phyloP scores from a whole-genome alignment of 2,329 filamentous ascomycete species.

The Xylariales sp. region DNA sequence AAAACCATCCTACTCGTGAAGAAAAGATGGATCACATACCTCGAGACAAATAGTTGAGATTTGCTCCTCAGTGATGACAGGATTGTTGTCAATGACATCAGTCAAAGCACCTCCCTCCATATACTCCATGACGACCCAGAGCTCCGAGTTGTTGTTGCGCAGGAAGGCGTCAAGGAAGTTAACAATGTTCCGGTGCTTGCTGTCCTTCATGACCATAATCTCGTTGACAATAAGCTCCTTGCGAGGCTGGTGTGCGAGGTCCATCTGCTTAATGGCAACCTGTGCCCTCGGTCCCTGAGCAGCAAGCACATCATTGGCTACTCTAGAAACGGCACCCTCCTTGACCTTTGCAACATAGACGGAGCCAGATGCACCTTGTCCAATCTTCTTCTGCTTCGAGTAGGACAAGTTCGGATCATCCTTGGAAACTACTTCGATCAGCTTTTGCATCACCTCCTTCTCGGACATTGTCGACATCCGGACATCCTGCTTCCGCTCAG shows the following conservation, averaged over 20 bases:
- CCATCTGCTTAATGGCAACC: slow-evolving; percentile 99
- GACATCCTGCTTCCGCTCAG: slow-evolving; percentile 82
- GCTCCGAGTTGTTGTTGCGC: slow-evolving; percentile 86
- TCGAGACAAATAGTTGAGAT: slow-evolving; percentile 96
- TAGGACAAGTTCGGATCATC: slow-evolving; percentile 93
- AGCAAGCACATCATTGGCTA: slow-evolving; percentile 73
- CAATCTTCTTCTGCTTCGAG: slow-evolving; percentile 99
- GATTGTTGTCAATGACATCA: slow-evolving; percentile 98
- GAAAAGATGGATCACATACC: slow-evolving; percentile 44
- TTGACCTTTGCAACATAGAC: slow-evolving; percentile 97
- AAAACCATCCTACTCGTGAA: slow-evolving; percentile 16
- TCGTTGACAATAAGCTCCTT: slow-evolving; percentile 99
- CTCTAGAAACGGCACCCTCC: slow-evolving; percentile 75
- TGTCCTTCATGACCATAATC: slow-evolving; percentile 99
- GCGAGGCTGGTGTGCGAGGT: slow-evolving; percentile 90
- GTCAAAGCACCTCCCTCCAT: slow-evolving; percentile 98
- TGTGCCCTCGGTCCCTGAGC: slow-evolving; percentile 78
- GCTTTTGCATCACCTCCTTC: slow-evolving; percentile 91
- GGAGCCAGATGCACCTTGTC: slow-evolving; percentile 94
- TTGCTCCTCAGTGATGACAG: slow-evolving; percentile 89
- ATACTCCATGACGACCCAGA: slow-evolving; percentile 99
- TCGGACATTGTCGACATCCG: slow-evolving; percentile 99
- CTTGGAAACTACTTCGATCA: slow-evolving; percentile 92
- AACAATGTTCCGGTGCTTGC: slow-evolving; percentile 96
- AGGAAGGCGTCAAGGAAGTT: slow-evolving; percentile 98